Evolutionary conservation across 2,329 filamentous ascomycete species (phyloP).

Genomic region (Fusarium duplospermum): DNA sequence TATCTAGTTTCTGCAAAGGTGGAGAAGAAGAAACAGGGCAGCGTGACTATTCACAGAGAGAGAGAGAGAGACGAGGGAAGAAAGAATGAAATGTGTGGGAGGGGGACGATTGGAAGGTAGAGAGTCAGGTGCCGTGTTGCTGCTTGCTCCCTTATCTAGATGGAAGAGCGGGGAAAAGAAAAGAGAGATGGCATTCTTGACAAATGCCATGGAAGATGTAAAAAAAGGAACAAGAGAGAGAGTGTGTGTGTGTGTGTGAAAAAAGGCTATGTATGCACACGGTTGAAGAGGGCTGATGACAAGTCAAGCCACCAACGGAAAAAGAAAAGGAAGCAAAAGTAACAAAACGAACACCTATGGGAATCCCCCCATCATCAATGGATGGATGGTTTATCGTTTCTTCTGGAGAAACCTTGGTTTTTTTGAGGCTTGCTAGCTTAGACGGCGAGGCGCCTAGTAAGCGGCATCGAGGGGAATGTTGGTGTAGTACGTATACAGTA

Average conservation of each 20-base stretch:
- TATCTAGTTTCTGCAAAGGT: neutral
- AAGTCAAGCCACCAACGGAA: neutral
- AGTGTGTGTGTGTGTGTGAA: conserved; percentile 5
- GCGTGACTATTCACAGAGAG: neutral
- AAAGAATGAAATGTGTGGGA: neutral
- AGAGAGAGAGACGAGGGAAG: neutral
- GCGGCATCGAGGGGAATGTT: conserved; percentile 30
- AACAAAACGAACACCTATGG: neutral
- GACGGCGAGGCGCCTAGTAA: conserved; percentile 16
- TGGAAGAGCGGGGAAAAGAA: neutral
- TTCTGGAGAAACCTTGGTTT: neutral
- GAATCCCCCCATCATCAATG: neutral
- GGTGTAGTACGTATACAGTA: conserved; percentile 25
- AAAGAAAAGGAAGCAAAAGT: neutral
- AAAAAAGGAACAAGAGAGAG: conserved; percentile 6
- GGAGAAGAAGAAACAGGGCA: neutral
- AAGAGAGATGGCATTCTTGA: conserved; percentile 20
- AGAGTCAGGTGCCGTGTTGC: neutral
- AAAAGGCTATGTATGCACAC: conserved; percentile 20
- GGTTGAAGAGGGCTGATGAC: neutral
- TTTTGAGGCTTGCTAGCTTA: conserved; percentile 32
- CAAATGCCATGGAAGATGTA: conserved; percentile 28
- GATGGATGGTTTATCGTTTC: neutral
- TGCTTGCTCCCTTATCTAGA: neutral
- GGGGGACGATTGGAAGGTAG: neutral